phyloP scores from a whole-genome alignment of 306 rosid genomes.

The Cicer cuneatum region DNA sequence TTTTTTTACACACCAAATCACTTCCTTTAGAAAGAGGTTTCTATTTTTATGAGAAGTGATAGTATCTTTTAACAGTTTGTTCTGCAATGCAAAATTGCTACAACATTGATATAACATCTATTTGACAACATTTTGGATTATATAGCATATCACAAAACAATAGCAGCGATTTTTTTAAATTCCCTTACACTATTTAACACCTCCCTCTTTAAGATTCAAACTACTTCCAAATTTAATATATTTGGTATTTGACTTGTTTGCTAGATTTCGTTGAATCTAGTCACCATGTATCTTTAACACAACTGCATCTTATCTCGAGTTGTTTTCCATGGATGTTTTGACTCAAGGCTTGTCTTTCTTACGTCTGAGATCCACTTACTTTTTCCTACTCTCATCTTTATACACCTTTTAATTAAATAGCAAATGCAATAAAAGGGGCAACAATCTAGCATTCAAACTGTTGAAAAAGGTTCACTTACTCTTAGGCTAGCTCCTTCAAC shows the following conservation, averaged over 20 bases:
- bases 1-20: too few species aligned
- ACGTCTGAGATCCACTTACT: constrained; percentile 43
- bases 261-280: constrained; percentile 42
- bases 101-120: too few species aligned
- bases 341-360: constrained; percentile 31
- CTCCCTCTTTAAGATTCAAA: constrained; percentile 26
- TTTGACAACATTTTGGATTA: too few species aligned
- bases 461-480: constrained; percentile 11
- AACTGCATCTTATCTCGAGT: constrained; percentile 30
- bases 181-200: too few species aligned
- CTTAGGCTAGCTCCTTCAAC: constrained; percentile 20
- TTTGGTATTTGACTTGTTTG: constrained; percentile 32
- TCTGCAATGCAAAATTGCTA: too few species aligned
- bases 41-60: neutral
- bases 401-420: constrained; percentile 28
- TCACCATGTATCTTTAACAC: constrained; percentile 36
- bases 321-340: constrained; percentile 42
- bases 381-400: constrained; percentile 38
- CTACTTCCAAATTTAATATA: constrained; percentile 30
- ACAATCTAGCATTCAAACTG: constrained; percentile 7
- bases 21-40: neutral
- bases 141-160: too few species aligned
- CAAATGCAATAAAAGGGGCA: constrained; percentile 28
- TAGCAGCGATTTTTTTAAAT: too few species aligned
- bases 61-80: neutral